phyloP scores from a whole-genome alignment of 495 filamentous ascomycete species.

The Aspergillus carlsbadensis region DNA sequence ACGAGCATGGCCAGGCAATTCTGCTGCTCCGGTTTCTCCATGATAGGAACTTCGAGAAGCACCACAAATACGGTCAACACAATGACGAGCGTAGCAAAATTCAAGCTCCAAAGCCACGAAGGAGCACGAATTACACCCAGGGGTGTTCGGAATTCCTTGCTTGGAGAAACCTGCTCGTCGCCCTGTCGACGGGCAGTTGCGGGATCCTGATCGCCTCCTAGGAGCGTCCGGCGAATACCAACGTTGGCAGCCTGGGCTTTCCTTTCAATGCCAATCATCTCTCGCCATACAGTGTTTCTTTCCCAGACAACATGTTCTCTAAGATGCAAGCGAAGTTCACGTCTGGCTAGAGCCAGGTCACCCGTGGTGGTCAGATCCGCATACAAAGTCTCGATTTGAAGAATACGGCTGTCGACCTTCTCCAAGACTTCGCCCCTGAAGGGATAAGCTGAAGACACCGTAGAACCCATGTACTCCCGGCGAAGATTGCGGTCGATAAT shows the following conservation, averaged over 20 bases:
- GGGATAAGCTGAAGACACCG: conserved; percentile 70
- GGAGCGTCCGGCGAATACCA: conserved; percentile 72
- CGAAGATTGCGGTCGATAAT: conserved; percentile 80
- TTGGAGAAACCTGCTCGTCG: conserved; percentile 64
- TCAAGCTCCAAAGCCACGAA: conserved; percentile 76
- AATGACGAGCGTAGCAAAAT: conserved; percentile 71
- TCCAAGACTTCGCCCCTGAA: conserved; percentile 71
- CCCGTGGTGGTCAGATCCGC: conserved; percentile 77
- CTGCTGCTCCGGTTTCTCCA: conserved; percentile 84
- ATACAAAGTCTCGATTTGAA: conserved; percentile 74
- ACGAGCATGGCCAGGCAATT: conserved; percentile 93
- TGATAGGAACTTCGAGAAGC: conserved; percentile 70
- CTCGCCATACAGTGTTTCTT: conserved; percentile 96
- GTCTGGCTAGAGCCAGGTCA: conserved; percentile 68
- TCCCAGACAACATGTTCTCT: conserved; percentile 99
- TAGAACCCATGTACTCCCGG: conserved; percentile 67
- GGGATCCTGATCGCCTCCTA: conserved; percentile 72
- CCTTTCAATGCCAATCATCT: conserved; percentile 97
- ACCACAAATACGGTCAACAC: conserved; percentile 71
- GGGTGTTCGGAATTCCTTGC: conserved; percentile 75
- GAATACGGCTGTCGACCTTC: conserved; percentile 67
- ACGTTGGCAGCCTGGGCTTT: conserved; percentile 95
- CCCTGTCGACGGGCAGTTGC: conserved; percentile 74
- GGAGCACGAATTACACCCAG: conserved; percentile 75
- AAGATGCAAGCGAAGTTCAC: conserved; percentile 86